Evolutionary conservation across 75 land plant species (phyloP).

Genomic region (Pinus taeda): DNA sequence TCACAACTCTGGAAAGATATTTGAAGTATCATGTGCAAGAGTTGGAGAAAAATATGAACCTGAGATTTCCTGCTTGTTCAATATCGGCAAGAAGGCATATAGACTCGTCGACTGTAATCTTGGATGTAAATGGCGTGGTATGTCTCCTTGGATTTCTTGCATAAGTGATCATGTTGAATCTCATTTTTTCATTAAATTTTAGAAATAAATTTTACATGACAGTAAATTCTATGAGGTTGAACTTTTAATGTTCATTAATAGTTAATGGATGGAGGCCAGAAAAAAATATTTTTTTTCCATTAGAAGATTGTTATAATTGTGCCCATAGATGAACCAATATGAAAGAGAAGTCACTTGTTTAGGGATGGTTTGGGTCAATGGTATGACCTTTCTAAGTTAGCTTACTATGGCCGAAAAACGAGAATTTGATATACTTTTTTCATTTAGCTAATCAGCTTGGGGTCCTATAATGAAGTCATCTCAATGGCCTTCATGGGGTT

Average conservation of each 20-base stretch:
- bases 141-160: conserved; percentile 1
- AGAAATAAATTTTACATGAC: neutral
- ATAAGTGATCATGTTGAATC: neutral
- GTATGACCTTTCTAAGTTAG: neutral
- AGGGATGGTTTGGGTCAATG: no score
- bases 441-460: neutral
- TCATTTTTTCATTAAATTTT: neutral
- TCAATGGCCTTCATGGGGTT: neutral
- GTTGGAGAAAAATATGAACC: conserved; percentile 40
- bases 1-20: conserved; percentile 54
- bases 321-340: no score
- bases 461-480: neutral
- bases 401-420: neutral
- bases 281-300: no score
- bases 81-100: conserved; percentile 47
- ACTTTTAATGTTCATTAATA: neutral
- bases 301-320: no score
- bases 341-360: no score
- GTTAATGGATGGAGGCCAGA: neutral
- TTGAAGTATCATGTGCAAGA: conserved; percentile 46
- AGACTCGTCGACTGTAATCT: conserved; percentile 47
- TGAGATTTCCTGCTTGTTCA: conserved; percentile 63
- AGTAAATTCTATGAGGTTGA: neutral
- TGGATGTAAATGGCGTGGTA: conserved; percentile 65
- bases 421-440: no score